phyloP scores from a whole-genome alignment of 495 filamentous ascomycete genomes.

The Cryomyces antarcticus region DNA sequence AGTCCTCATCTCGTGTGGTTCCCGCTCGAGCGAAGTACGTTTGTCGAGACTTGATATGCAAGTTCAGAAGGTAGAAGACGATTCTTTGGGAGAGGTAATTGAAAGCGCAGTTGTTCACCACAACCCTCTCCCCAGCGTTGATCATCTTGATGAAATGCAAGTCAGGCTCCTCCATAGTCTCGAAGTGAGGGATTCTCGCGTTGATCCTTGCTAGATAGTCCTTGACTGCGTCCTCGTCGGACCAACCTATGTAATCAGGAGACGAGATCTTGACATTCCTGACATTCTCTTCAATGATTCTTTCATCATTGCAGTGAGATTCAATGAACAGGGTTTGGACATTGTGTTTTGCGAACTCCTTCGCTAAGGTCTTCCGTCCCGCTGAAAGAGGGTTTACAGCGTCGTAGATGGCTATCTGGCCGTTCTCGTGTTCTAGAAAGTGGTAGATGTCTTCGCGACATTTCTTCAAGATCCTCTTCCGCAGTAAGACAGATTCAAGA shows the following conservation, averaged over 20 bases:
- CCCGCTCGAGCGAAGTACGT: constrained; percentile 82
- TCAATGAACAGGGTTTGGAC: constrained; percentile 94
- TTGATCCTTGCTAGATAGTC: constrained; percentile 80
- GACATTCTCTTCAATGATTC: constrained; percentile 93
- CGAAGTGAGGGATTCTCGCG: constrained; percentile 82
- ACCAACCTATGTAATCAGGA: constrained; percentile 92
- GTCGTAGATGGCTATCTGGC: constrained; percentile 97
- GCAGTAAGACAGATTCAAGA: constrained; percentile 63
- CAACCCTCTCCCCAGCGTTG: constrained; percentile 80
- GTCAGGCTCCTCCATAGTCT: constrained; percentile 86
- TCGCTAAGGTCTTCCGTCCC: constrained; percentile 71
- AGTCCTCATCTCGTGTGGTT: constrained; percentile 56
- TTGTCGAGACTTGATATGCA: constrained; percentile 82
- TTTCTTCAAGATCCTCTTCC: constrained; percentile 93
- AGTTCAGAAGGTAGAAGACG: constrained; percentile 92
- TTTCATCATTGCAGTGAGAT: constrained; percentile 79
- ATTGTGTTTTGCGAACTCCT: constrained; percentile 90
- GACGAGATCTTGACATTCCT: constrained; percentile 93
- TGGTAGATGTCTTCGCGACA: constrained; percentile 93
- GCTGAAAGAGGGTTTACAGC: constrained; percentile 83
- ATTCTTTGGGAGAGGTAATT: constrained; percentile 90
- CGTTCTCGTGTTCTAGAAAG: constrained; percentile 91
- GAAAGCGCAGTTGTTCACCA: constrained; percentile 88
- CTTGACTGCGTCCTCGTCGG: constrained; percentile 71
- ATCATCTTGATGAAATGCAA: constrained; percentile 99